Conservation (phyloP, 106 monocot species). For the Dendrobium chrysotoxum region DNA sequence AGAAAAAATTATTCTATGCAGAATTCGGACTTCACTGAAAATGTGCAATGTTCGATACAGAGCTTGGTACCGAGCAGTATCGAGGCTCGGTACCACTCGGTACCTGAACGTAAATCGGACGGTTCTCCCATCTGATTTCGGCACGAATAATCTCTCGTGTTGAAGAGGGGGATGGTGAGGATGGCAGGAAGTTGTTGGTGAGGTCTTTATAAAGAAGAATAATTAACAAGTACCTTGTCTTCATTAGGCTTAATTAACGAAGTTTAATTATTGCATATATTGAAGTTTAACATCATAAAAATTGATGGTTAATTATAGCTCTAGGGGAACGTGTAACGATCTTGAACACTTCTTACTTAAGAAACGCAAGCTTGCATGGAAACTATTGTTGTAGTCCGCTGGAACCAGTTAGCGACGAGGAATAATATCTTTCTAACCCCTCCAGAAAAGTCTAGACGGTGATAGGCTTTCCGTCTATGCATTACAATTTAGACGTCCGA, state of each 20-base stretch:
- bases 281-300: not conserved
- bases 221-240: not conserved
- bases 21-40: too few relatives aligned
- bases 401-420: not conserved
- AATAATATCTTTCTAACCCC: not conserved
- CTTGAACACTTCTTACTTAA: too few relatives aligned
- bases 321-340: not conserved
- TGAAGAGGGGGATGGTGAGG: not conserved
- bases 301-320: not conserved
- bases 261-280: not conserved
- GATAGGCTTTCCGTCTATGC: not conserved
- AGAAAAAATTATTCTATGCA: too few relatives aligned
- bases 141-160: too few relatives aligned
- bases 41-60: too few relatives aligned
- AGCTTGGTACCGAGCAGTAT: too few relatives aligned
- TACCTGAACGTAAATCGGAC: too few relatives aligned
- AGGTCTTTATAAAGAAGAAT: conserved; percentile 7
- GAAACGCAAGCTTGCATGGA: conserved; percentile 13
- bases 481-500: not conserved
- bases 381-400: not conserved
- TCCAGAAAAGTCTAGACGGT: not conserved
- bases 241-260: not conserved
- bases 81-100: too few relatives aligned
- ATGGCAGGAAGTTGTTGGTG: conserved; percentile 5
- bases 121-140: too few relatives aligned